Conservation (phyloP, 2,329 filamentous ascomycete species). For the Fusarium anguioides region DNA sequence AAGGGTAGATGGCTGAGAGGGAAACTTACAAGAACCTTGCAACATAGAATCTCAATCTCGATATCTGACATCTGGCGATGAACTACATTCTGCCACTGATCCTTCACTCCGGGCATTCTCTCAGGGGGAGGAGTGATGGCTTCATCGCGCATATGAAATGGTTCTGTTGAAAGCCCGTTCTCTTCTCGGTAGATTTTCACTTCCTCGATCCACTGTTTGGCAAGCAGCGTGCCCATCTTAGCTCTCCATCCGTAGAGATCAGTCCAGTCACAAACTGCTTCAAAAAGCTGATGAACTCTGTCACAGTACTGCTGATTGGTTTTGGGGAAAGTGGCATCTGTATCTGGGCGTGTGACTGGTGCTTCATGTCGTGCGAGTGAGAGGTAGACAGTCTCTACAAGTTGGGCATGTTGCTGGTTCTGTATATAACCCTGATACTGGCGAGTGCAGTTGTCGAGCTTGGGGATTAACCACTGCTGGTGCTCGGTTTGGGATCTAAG, state of each 20-base stretch:
- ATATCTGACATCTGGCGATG: conserved; percentile 31
- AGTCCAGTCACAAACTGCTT: conserved; percentile 38
- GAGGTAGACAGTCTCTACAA: neutral
- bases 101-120: conserved; percentile 17
- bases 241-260: conserved; percentile 30
- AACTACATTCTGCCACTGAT: conserved; percentile 41
- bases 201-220: conserved; percentile 23
- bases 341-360: neutral
- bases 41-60: conserved; percentile 40
- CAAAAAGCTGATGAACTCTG: conserved; percentile 28
- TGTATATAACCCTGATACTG: conserved; percentile 16
- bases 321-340: conserved; percentile 25
- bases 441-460: conserved; percentile 2
- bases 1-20: accelerated
- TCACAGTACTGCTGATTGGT: neutral
- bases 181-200: neutral
- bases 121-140: conserved; percentile 23
- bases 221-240: conserved; percentile 28
- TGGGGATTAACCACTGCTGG: neutral
- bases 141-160: conserved; percentile 16
- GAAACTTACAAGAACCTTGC: conserved; percentile 27
- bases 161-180: neutral
- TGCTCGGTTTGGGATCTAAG: neutral
- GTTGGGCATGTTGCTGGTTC: neutral
- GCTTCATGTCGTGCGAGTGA: conserved; percentile 5